phyloP scores from a whole-genome alignment of 495 filamentous ascomycete species.

The Talaromyces ruber region DNA sequence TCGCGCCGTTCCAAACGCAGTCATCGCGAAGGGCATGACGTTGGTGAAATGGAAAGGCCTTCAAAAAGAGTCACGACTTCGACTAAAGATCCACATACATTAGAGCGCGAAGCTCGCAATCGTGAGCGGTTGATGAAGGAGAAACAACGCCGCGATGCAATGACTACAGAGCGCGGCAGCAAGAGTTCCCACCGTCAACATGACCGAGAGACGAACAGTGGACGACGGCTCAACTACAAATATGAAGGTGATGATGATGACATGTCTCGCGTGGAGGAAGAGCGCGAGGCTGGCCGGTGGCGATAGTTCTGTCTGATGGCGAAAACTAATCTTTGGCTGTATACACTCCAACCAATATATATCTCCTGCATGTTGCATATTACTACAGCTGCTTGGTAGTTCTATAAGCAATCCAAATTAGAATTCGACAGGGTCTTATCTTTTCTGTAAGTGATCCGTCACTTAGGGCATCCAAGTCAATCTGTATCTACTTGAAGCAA shows the following conservation, averaged over 20 bases:
- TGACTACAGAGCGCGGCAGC: conserved; percentile 30
- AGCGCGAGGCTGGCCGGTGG: conserved; percentile 35
- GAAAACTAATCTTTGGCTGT: background rate
- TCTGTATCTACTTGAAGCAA: no score
- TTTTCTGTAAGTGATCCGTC: no score
- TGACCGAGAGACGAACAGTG: conserved; percentile 39
- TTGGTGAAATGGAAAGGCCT: conserved; percentile 10
- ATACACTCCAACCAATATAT: background rate
- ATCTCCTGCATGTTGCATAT: background rate
- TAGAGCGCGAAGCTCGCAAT: conserved; percentile 69
- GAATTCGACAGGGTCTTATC: background rate
- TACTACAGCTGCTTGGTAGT: background rate
- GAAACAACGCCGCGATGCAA: conserved; percentile 58
- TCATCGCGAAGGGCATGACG: conserved; percentile 19
- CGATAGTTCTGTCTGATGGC: background rate
- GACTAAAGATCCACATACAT: conserved; percentile 59
- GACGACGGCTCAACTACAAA: conserved; percentile 45
- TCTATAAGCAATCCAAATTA: background rate
- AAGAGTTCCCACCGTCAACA: conserved; percentile 42
- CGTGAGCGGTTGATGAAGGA: conserved; percentile 71
- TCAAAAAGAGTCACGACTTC: conserved; percentile 21
- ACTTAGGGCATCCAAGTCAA: no score
- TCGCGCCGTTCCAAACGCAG: conserved; percentile 33
- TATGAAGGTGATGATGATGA: conserved; percentile 50
- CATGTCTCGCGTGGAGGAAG: conserved; percentile 37